phyloP scores from a whole-genome alignment of 2,329 filamentous ascomycete species.

The Dactylellina drechsleri region DNA sequence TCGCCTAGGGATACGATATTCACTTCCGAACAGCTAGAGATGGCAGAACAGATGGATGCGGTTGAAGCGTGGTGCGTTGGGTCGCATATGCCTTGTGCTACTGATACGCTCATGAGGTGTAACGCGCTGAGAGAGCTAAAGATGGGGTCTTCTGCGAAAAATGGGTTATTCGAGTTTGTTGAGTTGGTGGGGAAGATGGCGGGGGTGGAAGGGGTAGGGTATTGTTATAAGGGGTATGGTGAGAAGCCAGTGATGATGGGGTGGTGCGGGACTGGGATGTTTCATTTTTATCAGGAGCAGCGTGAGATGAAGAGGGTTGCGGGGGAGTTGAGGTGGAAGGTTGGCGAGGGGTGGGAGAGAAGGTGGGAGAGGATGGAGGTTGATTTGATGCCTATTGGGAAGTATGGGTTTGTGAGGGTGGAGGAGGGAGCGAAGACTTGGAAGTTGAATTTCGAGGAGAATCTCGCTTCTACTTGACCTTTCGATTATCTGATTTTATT shows the following conservation, averaged over 20 bases:
- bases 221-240: conserved; percentile 21
- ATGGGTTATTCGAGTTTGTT: conserved; percentile 19
- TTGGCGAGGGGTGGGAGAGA: not conserved
- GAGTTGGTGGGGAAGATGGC: conserved; percentile 14
- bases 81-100: conserved; percentile 17
- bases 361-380: conserved; percentile 5
- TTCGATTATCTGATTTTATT: no score
- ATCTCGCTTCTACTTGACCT: no score
- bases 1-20: not conserved
- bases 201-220: conserved; percentile 10
- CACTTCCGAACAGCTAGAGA: conserved; percentile 9
- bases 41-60: conserved; percentile 7
- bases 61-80: conserved; percentile 31
- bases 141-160: conserved; percentile 17
- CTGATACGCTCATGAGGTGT: conserved; percentile 18
- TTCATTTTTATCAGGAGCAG: not conserved
- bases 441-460: not conserved
- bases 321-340: conserved; percentile 16
- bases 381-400: conserved; percentile 21
- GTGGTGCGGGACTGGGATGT: conserved; percentile 38
- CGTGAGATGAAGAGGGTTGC: conserved; percentile 4
- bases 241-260: conserved; percentile 15
- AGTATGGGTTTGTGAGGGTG: conserved; percentile 1
- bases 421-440: not conserved
- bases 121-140: conserved; percentile 15